Evolutionary conservation across 2,329 filamentous ascomycete species (phyloP), one percentile per base, ranked within the genome.

Genomic region (Xylaria multiplex): DNA sequence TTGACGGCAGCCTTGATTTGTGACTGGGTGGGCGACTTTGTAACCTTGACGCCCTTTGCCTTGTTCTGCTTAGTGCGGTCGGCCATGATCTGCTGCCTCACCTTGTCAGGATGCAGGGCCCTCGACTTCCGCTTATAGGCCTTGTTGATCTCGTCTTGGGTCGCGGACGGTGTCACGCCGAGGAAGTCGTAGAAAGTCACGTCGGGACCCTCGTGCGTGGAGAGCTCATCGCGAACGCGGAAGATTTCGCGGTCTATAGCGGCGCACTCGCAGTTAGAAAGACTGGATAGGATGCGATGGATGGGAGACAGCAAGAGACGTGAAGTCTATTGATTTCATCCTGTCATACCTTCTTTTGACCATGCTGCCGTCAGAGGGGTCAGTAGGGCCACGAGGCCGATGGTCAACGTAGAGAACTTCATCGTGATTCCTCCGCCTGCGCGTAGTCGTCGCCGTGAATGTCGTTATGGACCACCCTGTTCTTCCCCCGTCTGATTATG

Each of bases 181-280:
- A 99, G 84, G 81, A 97, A 96, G 77, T 96, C 90, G 87, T 99
- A 99, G 81, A 99, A 99, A 73, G 92, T 96, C 66, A 93, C 86
- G 69, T 92, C 90, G 58, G 84, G 75, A 64, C 96, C 93, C 79
- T 97, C 92, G 70, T 89, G 83, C 50, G 88, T 81, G 67, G 87
- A 82, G 62, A 99, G 87, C 78, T 98, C 96, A 81, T 97, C 93
- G 76, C 91, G 91, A 69, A 99, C 86, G 74, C 93, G 92, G 84
- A 99, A 99, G 82, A 99, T 98, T 82, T 99, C 96, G 77, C 96
- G 93, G 81, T 99, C 96, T 96, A 75, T 22, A 14, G 24, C 16
- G 8, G 19, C 14, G 16, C n/a, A 43, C 35, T 8, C 2, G 5
- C 24, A 24, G 59, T 67, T 45, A 62, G 58, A 22, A 37, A 16